Base-by-base conservation (phyloP, 805 yeast species). In the Lachancea sp. region DNA sequence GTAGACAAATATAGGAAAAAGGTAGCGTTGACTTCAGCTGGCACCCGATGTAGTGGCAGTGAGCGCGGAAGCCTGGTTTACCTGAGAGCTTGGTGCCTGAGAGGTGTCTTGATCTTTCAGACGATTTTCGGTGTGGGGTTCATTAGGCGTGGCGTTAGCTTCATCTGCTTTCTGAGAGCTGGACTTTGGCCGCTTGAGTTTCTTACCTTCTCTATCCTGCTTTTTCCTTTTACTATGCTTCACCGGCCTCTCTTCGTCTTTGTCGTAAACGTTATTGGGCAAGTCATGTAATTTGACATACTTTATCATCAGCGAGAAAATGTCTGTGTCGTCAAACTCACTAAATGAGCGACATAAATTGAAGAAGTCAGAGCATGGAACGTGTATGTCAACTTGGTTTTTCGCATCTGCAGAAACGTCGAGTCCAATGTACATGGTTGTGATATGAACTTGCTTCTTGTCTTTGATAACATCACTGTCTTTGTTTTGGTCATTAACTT, bases 341-440 rank as follows among this genome's bases (percentile, higher is more conserved):
- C 72, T 72, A 79, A 91, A 86, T 29, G 78, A 74, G 51, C 86
- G 81, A 65, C 97, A 87, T 7, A 87, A 66, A 36, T 75, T 81
- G 67, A 77, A 88, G 62, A 91, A 93, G 49, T 93, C 98, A 17
- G 86, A 75, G 60, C 98, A 90, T 16, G 96, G 96, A 51, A 81
- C 77, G 56, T 85, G 95, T 46, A 91, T 82, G 62, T 89, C 96
- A 54, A 90, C 73, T 55, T 81, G 77, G 41, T 72, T 77, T 30
- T 75, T 75, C 19, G 76, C 79, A 42, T 75, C 74, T 29, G 65
- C 60, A 34, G 58, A 58, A 36, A 69, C 66, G 40, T 72, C 81
- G 38, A 93, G 66, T 0, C 98, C 99, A 56, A 93, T 78, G 64
- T 77, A 93, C 49, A 89, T 69, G 38, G 85, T 82, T 15, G 95